Base-by-base conservation (phyloP, 1,139 yeast species). In the Hemisphaericaspora xylanilytica region DNA sequence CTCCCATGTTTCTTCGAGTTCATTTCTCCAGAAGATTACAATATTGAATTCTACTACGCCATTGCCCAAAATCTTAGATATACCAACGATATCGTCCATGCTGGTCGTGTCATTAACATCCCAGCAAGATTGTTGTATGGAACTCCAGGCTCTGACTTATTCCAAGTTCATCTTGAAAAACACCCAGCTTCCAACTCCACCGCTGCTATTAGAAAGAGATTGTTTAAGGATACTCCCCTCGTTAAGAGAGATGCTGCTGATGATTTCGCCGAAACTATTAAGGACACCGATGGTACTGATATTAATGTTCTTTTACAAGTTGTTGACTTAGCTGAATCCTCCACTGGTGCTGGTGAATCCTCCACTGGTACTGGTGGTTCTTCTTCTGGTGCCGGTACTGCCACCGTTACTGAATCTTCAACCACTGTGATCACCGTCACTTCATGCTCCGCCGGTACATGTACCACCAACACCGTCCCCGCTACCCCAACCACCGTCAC, bases 201-300 rank as follows among this genome's bases (percentile, higher is more conserved):
- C 45, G 63, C 64, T 47, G 69, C 70, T 34, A 54, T 67, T 54
- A 65, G 70, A 59, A 69, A 59, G 58, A 67, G 75, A 67, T 65
- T 63, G 38, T 43, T 56, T 41, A 45, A 49, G 41, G 44, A 46
- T 35, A 22, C 43, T 28, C 39, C 40, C 32, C 28, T 46, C 28
- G 41, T 36, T 42, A 56, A 58, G 54, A 62, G 67, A 56, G 68
- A 61, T 40, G 67, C 46, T 24, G 51, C 47, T 18, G 56, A 59
- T 37, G 69, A 63, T 51, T 65, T 70, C 42, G 51, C 61, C 33
- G 61, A 48, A 35, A 38, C 50, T 36, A 57, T 66, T 49, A 45
- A 66, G 53, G 27, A 53, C 32, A 41, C 46, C 28, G 59, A 56
- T 25, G 73, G 73, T 56, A 47, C 55, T 36, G 42, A 49, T 18